These are phyloP conservation scores for Pulveroboletus sp. DNA, from an alignment of 768 basidiomycete genomes.

Conservation along the genomic window DNA sequence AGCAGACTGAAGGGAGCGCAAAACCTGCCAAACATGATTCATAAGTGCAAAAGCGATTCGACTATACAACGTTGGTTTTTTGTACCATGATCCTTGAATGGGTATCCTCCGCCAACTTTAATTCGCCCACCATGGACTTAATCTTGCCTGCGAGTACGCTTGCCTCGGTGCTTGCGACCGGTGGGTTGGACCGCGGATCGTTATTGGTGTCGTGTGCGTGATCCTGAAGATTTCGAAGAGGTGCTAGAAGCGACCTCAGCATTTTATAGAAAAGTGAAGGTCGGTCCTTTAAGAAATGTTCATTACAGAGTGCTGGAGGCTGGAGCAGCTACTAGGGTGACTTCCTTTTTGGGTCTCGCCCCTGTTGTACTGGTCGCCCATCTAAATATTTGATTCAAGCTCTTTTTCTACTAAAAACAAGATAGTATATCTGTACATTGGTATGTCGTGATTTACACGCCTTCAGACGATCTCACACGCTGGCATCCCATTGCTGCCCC, in stretches of 20 bases:
- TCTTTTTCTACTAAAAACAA: too few species aligned
- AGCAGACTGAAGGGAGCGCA: slow-evolving; percentile 63
- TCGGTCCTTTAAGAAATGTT: neutral
- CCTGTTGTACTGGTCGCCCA: too few species aligned
- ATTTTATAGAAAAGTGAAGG: slow-evolving; percentile 29
- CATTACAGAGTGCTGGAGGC: neutral
- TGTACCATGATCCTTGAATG: slow-evolving; percentile 49
- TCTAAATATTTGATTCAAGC: too few species aligned
- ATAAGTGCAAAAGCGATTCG: neutral
- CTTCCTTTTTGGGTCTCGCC: too few species aligned
- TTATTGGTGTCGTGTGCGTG: slow-evolving; percentile 27
- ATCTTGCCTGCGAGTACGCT: slow-evolving; percentile 42
- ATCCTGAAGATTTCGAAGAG: slow-evolving; percentile 54
- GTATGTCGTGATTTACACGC: too few species aligned
- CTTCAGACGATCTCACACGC: too few species aligned
- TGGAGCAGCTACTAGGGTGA: too few species aligned
- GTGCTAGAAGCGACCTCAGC: slow-evolving; percentile 57
- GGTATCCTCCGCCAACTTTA: slow-evolving; percentile 54
- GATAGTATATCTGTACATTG: too few species aligned
- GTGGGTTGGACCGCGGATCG: slow-evolving; percentile 21
- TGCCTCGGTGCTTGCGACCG: neutral
- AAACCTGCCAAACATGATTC: slow-evolving; percentile 37
- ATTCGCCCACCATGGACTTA: slow-evolving; percentile 61
- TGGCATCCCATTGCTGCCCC: too few species aligned
- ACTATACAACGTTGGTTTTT: slow-evolving; percentile 17